Base-by-base conservation (phyloP, 1,284 basidiomycete genomes). In the Ustilago cynodontis region DNA sequence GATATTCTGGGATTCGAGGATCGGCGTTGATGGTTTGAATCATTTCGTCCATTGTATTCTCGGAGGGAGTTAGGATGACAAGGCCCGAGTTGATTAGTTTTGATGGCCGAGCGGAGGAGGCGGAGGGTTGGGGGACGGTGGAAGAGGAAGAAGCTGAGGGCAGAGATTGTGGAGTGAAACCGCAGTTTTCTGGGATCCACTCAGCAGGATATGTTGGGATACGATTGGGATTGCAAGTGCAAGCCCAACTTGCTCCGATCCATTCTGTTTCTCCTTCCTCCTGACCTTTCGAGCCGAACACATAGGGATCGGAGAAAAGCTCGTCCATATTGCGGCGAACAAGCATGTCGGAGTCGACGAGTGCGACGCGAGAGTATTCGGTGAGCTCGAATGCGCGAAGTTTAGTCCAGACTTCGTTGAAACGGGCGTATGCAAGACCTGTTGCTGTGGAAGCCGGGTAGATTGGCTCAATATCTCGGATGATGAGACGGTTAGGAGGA, bases 291-390 rank as follows among this genome's bases (percentile, higher is more conserved):
- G 68, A 22, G 8, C 51, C 65, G 74, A 70, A 56, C 16, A 57
- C 56, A 35, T 56, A 24, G 91, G 89, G 29, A 35, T 73, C 50
- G 6, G 13, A 2, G 88, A 98, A 91, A 56, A 98, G 88, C 72
- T 96, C 94, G 86, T 98, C 96, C 93, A 98, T 96, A 73, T 93
- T 93, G 52, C 88, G 89, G 84, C 90, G 88, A 24, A 97, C 89
- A 65, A 97, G 89, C 94, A 98, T 98, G 87, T 98, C 95, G 16
- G 91, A 91, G 85, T 98, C 95, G 57, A 98, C 88, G 52, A 97
- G 88, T 50, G 95, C 91, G 49, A 97, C 88, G 16, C 93, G 90
- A 90, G 95, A 71, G 62, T 70, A 85, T 26, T 85, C 79, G 24
- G 37, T 55, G 29, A 85, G 57, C 26, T 79, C 78, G n/a, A 82